Evolutionary conservation across 768 basidiomycete species (phyloP).

Genomic region (Boletus subcaerulescens): DNA sequence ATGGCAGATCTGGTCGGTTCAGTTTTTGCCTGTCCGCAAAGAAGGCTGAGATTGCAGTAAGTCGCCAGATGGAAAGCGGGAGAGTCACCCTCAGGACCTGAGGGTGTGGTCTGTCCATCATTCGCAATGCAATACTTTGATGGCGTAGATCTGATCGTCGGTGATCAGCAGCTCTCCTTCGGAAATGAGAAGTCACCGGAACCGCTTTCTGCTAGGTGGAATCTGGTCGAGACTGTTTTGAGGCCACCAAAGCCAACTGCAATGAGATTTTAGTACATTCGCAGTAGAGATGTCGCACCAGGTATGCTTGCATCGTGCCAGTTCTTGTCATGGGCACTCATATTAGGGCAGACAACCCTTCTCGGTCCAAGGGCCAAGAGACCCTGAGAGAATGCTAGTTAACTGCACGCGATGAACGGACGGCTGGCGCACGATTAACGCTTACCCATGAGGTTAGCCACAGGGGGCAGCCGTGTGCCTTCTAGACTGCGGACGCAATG

Average conservation of each 20-base stretch:
- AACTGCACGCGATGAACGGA: background rate
- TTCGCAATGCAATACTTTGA: background rate
- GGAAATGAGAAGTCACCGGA: background rate
- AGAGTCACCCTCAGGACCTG: background rate
- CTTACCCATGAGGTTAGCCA: background rate
- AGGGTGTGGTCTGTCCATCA: background rate
- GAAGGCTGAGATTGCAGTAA: background rate
- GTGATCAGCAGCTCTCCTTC: background rate
- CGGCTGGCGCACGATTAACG: background rate
- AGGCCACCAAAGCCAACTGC: background rate
- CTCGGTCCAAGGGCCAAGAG: background rate
- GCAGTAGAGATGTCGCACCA: background rate
- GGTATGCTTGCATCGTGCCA: background rate
- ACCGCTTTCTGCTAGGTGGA: background rate
- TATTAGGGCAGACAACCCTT: background rate
- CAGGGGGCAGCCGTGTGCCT: too few species aligned
- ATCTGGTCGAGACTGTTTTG: background rate
- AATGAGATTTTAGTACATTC: background rate
- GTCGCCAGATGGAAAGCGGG: background rate
- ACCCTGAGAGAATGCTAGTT: background rate
- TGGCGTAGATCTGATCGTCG: slow-evolving; percentile 1
- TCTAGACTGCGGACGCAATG: too few species aligned
- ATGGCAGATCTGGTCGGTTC: too few species aligned
- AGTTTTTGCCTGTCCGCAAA: too few species aligned
- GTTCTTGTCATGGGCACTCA: background rate